Base-by-base conservation (phyloP, 768 basidiomycete species). In the Coprinopsis marcescibilis region DNA sequence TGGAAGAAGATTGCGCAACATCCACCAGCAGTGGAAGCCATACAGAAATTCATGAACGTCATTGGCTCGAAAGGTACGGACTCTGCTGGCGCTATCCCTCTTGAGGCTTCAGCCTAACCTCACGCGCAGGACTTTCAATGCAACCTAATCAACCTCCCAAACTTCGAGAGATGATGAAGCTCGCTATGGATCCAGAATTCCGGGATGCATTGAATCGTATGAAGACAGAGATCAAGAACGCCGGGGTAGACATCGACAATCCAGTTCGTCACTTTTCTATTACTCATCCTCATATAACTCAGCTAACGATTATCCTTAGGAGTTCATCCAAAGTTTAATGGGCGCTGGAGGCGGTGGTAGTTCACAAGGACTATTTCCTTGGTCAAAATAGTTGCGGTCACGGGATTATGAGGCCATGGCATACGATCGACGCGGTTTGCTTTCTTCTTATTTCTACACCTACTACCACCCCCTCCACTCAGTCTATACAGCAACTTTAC, bases 171-270 rank as follows among this genome's bases (percentile, higher is more conserved):
- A 67, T 84, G 66, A 60, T 83, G 46, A 77, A 72, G 51, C 65
- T 86, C 39, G 64, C 75, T 21, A 60, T 70, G 24, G 78, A 70
- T 50, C 55, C 75, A 1, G 77, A 77, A 48, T 81, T 85, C 48
- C 66, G 74, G 46, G 65, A 61, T 33, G 74, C 71, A 20, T 67
- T 72, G 24, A 65, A 66, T 52, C 64, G 62, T 32, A 65, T 82
- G 4, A 63, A 68, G 42, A 68, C 68, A 12, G 79, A 77, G 47
- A 58, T 85, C 50, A 57, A 74, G 43, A 78, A 77, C 26, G 78
- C 80, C 17, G 84, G 81, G 4, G 58, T 86, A n/a, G 76, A 84
- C 56, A 45, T 81, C 27, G 61, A 60, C 27, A 73, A 77, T 38
- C 71, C 77, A 62, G 83, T 82, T 52, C 44, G 71, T 54, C 17